phyloP scores from a whole-genome alignment of 1,284 basidiomycete genomes.

The Leccinum discolor region DNA sequence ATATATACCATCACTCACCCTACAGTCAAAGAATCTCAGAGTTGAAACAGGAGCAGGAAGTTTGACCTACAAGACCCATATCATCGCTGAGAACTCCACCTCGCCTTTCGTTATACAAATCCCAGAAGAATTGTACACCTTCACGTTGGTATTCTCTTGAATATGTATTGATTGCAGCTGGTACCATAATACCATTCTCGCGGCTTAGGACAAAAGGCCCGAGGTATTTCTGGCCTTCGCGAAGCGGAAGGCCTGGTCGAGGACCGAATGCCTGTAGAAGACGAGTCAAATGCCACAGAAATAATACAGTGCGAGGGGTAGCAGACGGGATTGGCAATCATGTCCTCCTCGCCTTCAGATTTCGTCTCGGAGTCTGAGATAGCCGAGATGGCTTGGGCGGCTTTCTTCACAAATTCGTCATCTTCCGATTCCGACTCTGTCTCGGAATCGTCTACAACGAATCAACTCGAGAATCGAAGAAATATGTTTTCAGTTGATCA shows the following conservation, averaged over 20 bases:
- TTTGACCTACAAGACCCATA: slow-evolving; percentile 75
- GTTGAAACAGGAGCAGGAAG: background rate
- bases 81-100: slow-evolving; percentile 87
- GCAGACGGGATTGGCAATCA: slow-evolving; percentile 18
- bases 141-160: slow-evolving; percentile 85
- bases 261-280: too few species aligned
- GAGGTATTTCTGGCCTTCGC: slow-evolving; percentile 40
- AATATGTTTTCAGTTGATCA: background rate
- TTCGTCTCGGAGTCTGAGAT: slow-evolving; percentile 41
- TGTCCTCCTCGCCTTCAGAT: slow-evolving; percentile 45
- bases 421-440: slow-evolving; percentile 48
- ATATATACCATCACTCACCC: slow-evolving; percentile 19
- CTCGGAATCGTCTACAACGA: slow-evolving; percentile 32
- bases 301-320: too few species aligned
- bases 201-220: slow-evolving; percentile 51
- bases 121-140: slow-evolving; percentile 77
- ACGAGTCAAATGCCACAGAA: too few species aligned
- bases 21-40: slow-evolving; percentile 12
- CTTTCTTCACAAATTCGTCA: slow-evolving; percentile 21
- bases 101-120: slow-evolving; percentile 57
- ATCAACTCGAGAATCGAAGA: background rate
- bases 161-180: slow-evolving; percentile 76
- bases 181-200: slow-evolving; percentile 53
- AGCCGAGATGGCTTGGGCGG: slow-evolving; percentile 4
- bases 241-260: slow-evolving; percentile 37